Percentiles rank a stretch among this genome's conserved stretches.
phyloP scores from a whole-genome alignment of 2,329 filamentous ascomycete genomes.

The Penicillium occitanis region DNA sequence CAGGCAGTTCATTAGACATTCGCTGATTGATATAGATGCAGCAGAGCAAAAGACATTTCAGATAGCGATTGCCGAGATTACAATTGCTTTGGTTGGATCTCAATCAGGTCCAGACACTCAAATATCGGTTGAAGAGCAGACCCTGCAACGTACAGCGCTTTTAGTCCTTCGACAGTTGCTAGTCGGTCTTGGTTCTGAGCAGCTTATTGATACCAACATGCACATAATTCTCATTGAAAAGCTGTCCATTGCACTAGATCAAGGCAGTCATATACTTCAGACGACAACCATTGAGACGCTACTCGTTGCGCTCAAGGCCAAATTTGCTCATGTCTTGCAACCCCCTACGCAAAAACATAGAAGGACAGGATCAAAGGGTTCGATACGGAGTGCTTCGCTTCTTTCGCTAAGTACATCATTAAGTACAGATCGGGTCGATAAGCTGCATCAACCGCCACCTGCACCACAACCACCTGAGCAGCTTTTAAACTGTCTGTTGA shows the following conservation, averaged over 20 bases:
- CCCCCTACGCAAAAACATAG: constrained; percentile 37
- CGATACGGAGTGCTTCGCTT: constrained; percentile 42
- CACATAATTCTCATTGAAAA: constrained; percentile 70
- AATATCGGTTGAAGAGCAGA: constrained; percentile 56
- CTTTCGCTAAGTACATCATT: constrained; percentile 37
- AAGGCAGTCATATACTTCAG: constrained; percentile 69
- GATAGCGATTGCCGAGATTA: constrained; percentile 34
- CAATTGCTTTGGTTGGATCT: constrained; percentile 32
- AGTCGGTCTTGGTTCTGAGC: constrained; percentile 41
- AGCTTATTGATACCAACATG: constrained; percentile 53
- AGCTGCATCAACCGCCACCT: constrained; percentile 31
- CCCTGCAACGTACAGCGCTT: constrained; percentile 70
- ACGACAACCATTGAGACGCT: constrained; percentile 77
- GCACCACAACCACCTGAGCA: constrained; percentile 59
- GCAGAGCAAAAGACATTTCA: constrained; percentile 35
- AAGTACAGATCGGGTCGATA: constrained; percentile 47
- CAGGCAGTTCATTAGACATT: background rate
- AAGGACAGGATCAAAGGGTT: constrained; percentile 41
- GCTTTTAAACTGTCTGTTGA: constrained; percentile 74
- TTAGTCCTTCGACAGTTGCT: constrained; percentile 58
- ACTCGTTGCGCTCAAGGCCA: constrained; percentile 68
- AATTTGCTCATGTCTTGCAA: constrained; percentile 40
- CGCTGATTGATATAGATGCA: constrained; percentile 24
- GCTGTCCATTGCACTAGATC: constrained; percentile 60
- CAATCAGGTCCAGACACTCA: constrained; percentile 27